Evolutionary conservation across 2,329 filamentous ascomycete genomes (phyloP), one percentile per base, ranked within the genome.

Genomic region (Parasarocladium wereldwijsianum): DNA sequence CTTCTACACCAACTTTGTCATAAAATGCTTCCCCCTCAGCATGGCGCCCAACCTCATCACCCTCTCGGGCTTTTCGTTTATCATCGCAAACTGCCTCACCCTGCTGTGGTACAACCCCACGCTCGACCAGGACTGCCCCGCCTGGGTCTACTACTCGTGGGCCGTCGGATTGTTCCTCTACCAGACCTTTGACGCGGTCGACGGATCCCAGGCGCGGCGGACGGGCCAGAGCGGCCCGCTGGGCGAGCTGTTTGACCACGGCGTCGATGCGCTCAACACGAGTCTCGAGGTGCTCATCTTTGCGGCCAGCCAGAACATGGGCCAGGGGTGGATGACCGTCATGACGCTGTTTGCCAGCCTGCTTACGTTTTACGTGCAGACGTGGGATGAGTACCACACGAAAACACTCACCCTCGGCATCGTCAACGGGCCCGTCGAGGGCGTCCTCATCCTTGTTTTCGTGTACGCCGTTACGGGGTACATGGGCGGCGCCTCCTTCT

Each of bases 341-440:
- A 59, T 84, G 35, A 74, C 70, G 4, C 68, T 94, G 11, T 93
- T 93, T 57, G 82, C 78, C 42, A 77, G 81, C 6, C 72, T 87
- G 35, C 64, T 92, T 44, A 94, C 90, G n/a, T 98, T 98, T 55
- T 96, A 96, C 54, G 79, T 96, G 24, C 90, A 96, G 53, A 96
- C 90, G 19, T 98, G 90, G 90, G 90, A 98, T 49, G 90, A 96
- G 53, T 98, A 96, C 58, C 87, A 96, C 58, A 98, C 90, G 30
- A 86, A 94, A 54, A 90, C 86, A 3, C 70, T 98, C 27, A 94
- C 85, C 2, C 70, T 98, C 5, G 90, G 90, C 35, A 61, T 96
- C 38, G 67, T 98, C 40, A 94, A 87, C 39, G 90, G 90, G 1
- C 90, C 90, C 4, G 90, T 98, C 21, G 90, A 98, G 57, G 90